These are phyloP conservation scores for Ustilago bromivora DNA, from an alignment of 1,284 basidiomycete species.

Conservation along the genomic window DNA sequence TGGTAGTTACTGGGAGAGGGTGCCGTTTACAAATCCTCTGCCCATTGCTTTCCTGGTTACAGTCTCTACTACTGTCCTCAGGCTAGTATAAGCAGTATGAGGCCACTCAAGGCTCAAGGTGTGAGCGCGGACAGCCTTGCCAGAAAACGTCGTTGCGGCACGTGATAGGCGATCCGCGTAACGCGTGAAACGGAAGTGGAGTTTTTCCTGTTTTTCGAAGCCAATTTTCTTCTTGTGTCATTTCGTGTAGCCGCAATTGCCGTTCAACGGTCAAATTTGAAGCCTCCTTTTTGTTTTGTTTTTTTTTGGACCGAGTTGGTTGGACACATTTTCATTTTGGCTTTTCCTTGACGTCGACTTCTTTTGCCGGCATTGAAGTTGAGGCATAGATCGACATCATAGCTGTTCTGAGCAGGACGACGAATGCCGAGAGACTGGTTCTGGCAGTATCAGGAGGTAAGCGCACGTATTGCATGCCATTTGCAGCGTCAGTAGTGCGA, in stretches of 20 bases:
- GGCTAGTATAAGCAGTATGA: neutral
- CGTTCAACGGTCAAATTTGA: slow-evolving; percentile 13
- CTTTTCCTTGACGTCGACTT: slow-evolving; percentile 2
- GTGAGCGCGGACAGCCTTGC: neutral
- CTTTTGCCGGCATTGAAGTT: slow-evolving; percentile 6
- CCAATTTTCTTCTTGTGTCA: slow-evolving; percentile 15
- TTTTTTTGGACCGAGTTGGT: slow-evolving; percentile 22
- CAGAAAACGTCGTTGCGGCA: slow-evolving; percentile 10
- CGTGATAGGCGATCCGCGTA: slow-evolving; percentile 41
- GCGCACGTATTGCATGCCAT: too few species aligned
- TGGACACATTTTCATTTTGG: slow-evolving; percentile 3
- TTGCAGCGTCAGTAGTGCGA: neutral
- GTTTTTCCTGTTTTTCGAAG: slow-evolving; percentile 26
- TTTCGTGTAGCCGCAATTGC: slow-evolving; percentile 22
- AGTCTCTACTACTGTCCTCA: too few species aligned
- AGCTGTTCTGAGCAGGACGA: neutral
- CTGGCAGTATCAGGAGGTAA: too few species aligned
- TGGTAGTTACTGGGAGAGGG: too few species aligned
- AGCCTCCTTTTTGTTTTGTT: slow-evolving; percentile 4
- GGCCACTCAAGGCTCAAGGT: neutral
- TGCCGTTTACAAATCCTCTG: too few species aligned
- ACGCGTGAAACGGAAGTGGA: slow-evolving; percentile 40
- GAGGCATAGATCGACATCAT: neutral
- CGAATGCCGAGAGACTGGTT: too few species aligned
- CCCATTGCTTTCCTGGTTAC: too few species aligned